Conservation (phyloP, 129 eudicot genomes). For the Flaveria ramosissima region DNA sequence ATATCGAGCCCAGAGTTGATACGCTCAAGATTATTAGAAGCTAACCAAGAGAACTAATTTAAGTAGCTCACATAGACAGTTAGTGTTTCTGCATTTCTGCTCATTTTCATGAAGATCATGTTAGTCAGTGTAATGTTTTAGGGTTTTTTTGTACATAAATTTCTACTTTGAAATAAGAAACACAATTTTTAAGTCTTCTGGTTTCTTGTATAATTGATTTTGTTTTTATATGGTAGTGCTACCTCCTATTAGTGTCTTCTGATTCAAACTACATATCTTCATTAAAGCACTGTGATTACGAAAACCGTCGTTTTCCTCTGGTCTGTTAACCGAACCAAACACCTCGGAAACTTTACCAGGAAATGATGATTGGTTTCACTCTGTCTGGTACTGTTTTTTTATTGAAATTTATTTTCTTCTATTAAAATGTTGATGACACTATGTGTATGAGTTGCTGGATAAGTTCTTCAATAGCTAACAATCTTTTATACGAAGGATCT, state of each 20-base stretch:
- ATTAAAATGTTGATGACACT: too few relatives aligned
- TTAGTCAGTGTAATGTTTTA: slow-evolving; percentile 15
- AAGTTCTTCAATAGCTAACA: too few relatives aligned
- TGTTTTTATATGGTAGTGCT: neutral
- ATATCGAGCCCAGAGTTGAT: slow-evolving; percentile 50
- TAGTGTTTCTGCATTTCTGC: neutral
- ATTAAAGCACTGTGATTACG: too few relatives aligned
- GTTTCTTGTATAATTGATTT: neutral
- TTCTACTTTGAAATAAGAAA: neutral
- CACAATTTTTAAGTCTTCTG: neutral
- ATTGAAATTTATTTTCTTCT: too few relatives aligned
- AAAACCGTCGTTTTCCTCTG: too few relatives aligned
- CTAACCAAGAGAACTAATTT: slow-evolving; percentile 21
- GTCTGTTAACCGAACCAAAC: too few relatives aligned
- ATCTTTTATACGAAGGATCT: too few relatives aligned
- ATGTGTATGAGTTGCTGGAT: too few relatives aligned
- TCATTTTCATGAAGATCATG: neutral
- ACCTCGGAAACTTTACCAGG: too few relatives aligned
- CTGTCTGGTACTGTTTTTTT: too few relatives aligned
- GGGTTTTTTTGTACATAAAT: neutral
- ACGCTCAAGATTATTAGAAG: slow-evolving; percentile 63
- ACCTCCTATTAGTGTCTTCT: neutral
- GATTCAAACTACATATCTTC: too few relatives aligned
- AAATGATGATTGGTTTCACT: too few relatives aligned
- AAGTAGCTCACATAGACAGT: neutral